Evolutionary conservation across 768 basidiomycete genomes (phyloP).

Genomic region (Phlebiopsis gigantea): DNA sequence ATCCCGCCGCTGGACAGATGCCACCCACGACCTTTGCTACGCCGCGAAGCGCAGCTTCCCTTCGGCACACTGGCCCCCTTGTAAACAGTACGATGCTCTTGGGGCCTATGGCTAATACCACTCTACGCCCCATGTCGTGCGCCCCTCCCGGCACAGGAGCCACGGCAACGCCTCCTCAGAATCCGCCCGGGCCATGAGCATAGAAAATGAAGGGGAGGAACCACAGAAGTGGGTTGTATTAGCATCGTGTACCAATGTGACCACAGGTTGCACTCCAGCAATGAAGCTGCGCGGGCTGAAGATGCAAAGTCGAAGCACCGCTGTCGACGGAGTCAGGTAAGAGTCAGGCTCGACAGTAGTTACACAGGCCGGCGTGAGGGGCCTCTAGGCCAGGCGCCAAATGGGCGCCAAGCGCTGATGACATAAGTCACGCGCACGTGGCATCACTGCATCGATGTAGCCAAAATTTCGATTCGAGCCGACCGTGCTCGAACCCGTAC

Average conservation of each 20-base stretch:
- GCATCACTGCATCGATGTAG: constrained; percentile 10
- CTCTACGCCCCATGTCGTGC: constrained; percentile 10
- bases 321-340: too few relatives aligned
- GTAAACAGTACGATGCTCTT: constrained; percentile 16
- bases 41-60: constrained; percentile 1
- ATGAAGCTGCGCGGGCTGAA: neutral
- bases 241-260: neutral
- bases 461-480: constrained; percentile 10
- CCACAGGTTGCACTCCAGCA: neutral
- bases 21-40: neutral
- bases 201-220: neutral
- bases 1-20: neutral
- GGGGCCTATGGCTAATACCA: constrained; percentile 21
- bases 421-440: constrained; percentile 9
- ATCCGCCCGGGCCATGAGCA: neutral
- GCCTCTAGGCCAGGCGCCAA: neutral
- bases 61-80: constrained; percentile 9
- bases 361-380: neutral
- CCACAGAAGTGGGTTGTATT: neutral
- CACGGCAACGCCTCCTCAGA: neutral
- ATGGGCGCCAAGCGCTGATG: constrained; percentile 3
- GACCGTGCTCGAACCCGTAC: neutral
- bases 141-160: neutral
- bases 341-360: too few relatives aligned
- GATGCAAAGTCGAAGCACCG: too few relatives aligned